phyloP scores from a whole-genome alignment of 768 basidiomycete genomes.

The Phylloporus rhodoxanthus region DNA sequence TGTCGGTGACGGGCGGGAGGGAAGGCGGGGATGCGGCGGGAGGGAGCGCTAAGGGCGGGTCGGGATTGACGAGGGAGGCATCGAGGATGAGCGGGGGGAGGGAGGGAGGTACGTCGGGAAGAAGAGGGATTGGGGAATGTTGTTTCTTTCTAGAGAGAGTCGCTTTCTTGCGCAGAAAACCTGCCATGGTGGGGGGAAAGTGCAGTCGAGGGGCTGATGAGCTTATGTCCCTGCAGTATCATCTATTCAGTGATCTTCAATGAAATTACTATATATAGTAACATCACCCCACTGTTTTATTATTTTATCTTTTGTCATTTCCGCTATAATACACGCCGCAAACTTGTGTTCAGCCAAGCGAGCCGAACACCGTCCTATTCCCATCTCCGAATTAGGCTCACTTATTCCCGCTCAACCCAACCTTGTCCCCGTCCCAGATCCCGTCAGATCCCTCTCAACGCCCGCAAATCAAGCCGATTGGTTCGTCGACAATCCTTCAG shows the following conservation, averaged over 20 bases:
- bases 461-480: not conserved
- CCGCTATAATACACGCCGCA: not conserved
- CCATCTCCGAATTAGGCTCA: not conserved
- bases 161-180: conserved; percentile 50
- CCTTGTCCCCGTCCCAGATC: no score
- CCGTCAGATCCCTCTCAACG: no score
- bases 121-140: not conserved
- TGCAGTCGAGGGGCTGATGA: not conserved
- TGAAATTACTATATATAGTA: not conserved
- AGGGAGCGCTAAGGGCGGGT: conserved; percentile 10
- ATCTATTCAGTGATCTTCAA: not conserved
- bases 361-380: not conserved
- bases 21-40: conserved; percentile 16
- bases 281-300: not conserved
- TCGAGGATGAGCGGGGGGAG: conserved; percentile 41
- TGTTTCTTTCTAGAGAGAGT: conserved; percentile 19
- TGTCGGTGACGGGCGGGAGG: not conserved
- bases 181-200: conserved; percentile 36
- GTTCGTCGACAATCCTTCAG: not conserved
- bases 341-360: no score
- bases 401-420: no score
- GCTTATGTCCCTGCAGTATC: not conserved
- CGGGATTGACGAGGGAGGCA: conserved; percentile 27
- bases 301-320: not conserved
- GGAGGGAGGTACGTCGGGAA: conserved; percentile 21